Evolutionary conservation across 441 rosid genomes (phyloP).

Genomic region (Populus hybrid): DNA sequence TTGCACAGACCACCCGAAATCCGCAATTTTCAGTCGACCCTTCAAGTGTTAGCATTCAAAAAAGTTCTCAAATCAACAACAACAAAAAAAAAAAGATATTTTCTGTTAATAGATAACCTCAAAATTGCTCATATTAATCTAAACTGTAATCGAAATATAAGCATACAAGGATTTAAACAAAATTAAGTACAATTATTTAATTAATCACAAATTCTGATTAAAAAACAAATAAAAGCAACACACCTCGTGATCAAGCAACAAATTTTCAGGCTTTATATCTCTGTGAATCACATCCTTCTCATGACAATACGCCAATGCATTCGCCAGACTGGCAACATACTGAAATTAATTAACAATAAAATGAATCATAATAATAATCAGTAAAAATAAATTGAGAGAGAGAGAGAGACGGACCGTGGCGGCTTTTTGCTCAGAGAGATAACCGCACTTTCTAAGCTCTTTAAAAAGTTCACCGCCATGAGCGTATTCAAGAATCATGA

Average conservation of each 20-base stretch:
- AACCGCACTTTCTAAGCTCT: slow-evolving; percentile 53
- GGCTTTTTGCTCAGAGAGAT: slow-evolving; percentile 63
- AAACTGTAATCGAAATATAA: not conserved
- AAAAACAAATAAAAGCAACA: not conserved
- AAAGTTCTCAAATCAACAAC: not conserved
- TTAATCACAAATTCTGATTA: not conserved
- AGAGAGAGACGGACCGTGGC: slow-evolving; percentile 51
- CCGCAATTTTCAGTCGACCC: slow-evolving; percentile 93
- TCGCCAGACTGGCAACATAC: slow-evolving; percentile 87
- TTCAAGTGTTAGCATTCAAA: slow-evolving; percentile 21
- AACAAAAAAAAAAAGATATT: not conserved
- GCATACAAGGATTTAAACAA: not conserved
- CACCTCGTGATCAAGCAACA: slow-evolving; percentile 96
- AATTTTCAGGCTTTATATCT: slow-evolving; percentile 93
- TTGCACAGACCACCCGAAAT: slow-evolving; percentile 99
- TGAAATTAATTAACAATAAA: slow-evolving; percentile 29
- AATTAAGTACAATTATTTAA: not conserved
- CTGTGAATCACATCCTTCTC: slow-evolving; percentile 90
- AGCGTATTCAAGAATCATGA: slow-evolving; percentile 92
- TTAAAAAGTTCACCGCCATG: slow-evolving; percentile 83
- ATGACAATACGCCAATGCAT: slow-evolving; percentile 87
- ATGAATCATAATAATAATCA: not conserved
- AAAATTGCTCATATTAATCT: too few species aligned
- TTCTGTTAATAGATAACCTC: too few species aligned
- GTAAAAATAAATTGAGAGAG: not conserved